Conservation (phyloP, 2,329 filamentous ascomycete species). For the Fusarium beomiforme region DNA sequence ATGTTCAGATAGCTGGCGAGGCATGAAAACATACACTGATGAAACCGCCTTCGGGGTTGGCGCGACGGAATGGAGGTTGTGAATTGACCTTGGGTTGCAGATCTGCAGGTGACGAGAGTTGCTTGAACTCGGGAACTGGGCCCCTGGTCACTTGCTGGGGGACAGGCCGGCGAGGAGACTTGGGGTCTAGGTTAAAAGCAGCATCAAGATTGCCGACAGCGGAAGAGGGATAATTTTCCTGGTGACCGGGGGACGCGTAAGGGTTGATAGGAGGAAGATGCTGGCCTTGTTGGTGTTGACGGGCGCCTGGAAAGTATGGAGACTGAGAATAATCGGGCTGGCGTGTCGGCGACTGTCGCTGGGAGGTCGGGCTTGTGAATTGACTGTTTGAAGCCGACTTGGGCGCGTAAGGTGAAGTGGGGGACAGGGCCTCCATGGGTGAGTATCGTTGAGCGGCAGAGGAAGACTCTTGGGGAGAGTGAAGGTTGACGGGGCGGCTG, state of each 20-base stretch:
- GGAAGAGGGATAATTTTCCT: conserved; percentile 79
- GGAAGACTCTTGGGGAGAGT: conserved; percentile 77
- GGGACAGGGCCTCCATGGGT: conserved; percentile 90
- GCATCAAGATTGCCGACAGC: conserved; percentile 77
- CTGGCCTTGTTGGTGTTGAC: conserved; percentile 58
- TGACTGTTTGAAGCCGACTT: conserved; percentile 69
- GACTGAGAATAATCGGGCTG: conserved; percentile 68
- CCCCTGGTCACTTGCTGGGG: conserved; percentile 64
- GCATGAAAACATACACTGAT: conserved; percentile 78
- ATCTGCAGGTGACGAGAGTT: conserved; percentile 76
- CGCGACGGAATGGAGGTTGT: conserved; percentile 90
- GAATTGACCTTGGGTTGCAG: conserved; percentile 84
- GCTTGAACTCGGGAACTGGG: conserved; percentile 88
- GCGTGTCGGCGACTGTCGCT: conserved; percentile 83
- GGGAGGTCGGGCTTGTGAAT: conserved; percentile 61
- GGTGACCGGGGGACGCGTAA: conserved; percentile 66
- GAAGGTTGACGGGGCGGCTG: conserved; percentile 67
- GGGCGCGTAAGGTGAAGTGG: conserved; percentile 78
- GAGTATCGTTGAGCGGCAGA: conserved; percentile 92
- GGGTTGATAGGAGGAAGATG: conserved; percentile 80
- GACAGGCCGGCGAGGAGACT: conserved; percentile 65
- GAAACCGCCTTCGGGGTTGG: conserved; percentile 96
- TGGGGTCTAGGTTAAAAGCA: conserved; percentile 66
- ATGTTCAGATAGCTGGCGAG: neutral
- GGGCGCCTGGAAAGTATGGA: conserved; percentile 62